phyloP scores from a whole-genome alignment of 73 alveolate species.

The Tetrahymena thermophila region DNA sequence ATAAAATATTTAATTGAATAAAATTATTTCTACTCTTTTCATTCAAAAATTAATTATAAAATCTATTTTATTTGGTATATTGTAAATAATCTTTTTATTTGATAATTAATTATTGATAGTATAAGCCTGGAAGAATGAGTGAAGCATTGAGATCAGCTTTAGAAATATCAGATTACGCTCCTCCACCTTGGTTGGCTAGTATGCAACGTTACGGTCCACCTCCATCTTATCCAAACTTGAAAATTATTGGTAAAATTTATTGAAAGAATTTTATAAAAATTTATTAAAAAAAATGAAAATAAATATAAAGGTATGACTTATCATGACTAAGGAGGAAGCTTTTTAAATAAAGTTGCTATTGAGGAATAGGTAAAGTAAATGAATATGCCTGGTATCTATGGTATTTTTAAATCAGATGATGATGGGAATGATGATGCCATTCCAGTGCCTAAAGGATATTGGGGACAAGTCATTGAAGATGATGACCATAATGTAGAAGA shows the following conservation, averaged over 20 bases:
- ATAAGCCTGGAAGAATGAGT: constrained; percentile 90
- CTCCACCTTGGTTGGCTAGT: constrained; percentile 97
- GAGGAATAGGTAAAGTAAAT: constrained; percentile 53
- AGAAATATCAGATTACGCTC: constrained; percentile 90
- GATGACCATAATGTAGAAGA: constrained; percentile 44
- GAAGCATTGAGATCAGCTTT: constrained; percentile 92
- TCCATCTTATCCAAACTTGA: constrained; percentile 96
- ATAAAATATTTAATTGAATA: no score
- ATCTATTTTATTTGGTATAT: not conserved
- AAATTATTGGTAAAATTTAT: constrained; percentile 83
- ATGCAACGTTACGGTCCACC: constrained; percentile 99
- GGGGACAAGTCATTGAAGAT: constrained; percentile 29
- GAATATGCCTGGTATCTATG: constrained; percentile 33
- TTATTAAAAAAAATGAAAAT: no score
- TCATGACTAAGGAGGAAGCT: constrained; percentile 50
- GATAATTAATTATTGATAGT: constrained; percentile 35
- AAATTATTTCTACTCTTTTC: no score
- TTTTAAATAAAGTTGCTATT: constrained; percentile 38
- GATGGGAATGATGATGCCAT: constrained; percentile 35
- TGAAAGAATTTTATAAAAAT: not conserved
- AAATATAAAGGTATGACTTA: constrained; percentile 50
- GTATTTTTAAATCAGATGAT: constrained; percentile 30
- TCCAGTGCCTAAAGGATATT: constrained; percentile 19
- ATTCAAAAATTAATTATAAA: no score
- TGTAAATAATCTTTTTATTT: not conserved